phyloP scores from a whole-genome alignment of 768 basidiomycete species.

The Filobasidium wieringae region DNA sequence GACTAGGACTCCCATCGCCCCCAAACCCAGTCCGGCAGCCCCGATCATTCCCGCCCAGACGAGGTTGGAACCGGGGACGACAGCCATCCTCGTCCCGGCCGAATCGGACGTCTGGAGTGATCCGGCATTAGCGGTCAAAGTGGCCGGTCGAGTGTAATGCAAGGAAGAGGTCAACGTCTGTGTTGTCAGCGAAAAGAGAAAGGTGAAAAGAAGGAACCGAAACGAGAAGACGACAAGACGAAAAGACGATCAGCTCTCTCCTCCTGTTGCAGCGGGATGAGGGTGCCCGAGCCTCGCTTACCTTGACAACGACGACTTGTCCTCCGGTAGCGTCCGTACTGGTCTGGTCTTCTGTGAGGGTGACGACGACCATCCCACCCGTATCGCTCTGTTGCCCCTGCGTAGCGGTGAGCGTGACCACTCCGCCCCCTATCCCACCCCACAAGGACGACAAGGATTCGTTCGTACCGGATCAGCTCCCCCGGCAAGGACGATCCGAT shows the following conservation, averaged over 20 bases:
- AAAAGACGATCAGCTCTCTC: background rate
- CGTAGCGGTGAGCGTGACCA: conserved; percentile 8
- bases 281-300: background rate
- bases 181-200: background rate
- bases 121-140: background rate
- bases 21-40: no score
- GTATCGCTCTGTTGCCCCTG: background rate
- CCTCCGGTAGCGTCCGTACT: conserved; percentile 3
- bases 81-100: background rate
- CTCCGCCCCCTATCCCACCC: background rate
- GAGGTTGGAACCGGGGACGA: no score
- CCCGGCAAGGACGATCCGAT: no score
- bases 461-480: no score
- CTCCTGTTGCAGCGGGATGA: background rate
- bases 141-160: conserved; percentile 7
- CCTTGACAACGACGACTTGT: conserved; percentile 9
- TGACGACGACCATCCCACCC: conserved; percentile 9
- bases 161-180: conserved; percentile 12
- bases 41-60: no score
- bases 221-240: background rate
- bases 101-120: background rate
- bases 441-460: no score
- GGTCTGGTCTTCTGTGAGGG: conserved; percentile 2
- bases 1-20: no score
- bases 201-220: background rate